Base-by-base conservation (phyloP, 176 grass and related monocot species). In the Lolium perenne region DNA sequence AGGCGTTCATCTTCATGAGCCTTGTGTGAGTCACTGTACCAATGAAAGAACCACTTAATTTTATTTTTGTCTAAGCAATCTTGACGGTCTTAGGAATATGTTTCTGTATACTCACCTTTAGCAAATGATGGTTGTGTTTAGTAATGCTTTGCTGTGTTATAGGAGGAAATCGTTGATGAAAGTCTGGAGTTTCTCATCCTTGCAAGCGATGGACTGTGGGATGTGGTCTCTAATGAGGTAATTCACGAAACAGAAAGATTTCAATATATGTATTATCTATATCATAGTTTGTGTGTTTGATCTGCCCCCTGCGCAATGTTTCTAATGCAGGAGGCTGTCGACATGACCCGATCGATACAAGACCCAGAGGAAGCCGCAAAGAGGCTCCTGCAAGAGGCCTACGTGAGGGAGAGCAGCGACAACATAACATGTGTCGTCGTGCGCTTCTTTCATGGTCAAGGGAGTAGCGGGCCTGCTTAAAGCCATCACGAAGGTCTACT, bases 141-240 rank as follows among this genome's bases (percentile, higher is more conserved):
- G 22, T 78, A 72, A 78, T 71, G 3, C 78, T 25, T 77, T 82
- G 86, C 51, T 81, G 61, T 8, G 12, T 63, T 23, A 85, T 80
- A 92, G 91, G 91, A 89, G 61, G 91, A 92, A 80, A 35, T 84
- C 13, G 74, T 92, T 2, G 87, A 92, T 38, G 74, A 83, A 8
- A 83, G 87, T 10, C 74, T 92, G 0, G 91, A 92, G 53, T 89
- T 92, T 82, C 91, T 92, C 78, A 86, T 92, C 80, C 91, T 92
- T 50, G 91, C 87, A 4, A 92, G 91, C 26, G 91, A 92, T 40
- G 91, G 91, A 17, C 75, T 92, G 2, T 92, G 91, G 91, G 91
- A 92, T 83, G 91, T 92, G 26, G 91, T 92, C 41, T 83, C 87
- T 5, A 92, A 92, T 9, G 91, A 92, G 87, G 91, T 92, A 89